phyloP scores from a whole-genome alignment of 2,329 filamentous ascomycete species.

The Botrytis squamosa region DNA sequence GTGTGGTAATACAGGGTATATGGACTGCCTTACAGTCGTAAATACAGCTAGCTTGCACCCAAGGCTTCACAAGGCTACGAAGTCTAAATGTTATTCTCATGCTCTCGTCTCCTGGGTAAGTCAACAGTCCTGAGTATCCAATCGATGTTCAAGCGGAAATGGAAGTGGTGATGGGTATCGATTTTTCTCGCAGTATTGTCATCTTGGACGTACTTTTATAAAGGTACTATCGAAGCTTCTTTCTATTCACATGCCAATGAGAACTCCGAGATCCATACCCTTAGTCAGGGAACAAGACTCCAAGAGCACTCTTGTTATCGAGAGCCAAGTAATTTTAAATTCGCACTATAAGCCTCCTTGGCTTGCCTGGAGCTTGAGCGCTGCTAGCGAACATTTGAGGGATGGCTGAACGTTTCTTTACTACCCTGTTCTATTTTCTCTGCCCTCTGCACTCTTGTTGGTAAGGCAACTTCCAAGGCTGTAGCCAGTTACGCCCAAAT shows the following conservation, averaged over 20 bases:
- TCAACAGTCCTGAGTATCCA: background rate
- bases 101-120: background rate
- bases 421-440: background rate
- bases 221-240: background rate
- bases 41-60: background rate
- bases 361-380: background rate
- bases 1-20: background rate
- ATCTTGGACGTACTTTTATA: background rate
- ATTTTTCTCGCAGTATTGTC: background rate
- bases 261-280: background rate
- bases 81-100: background rate
- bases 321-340: background rate
- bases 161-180: background rate
- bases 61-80: background rate
- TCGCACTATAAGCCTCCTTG: background rate
- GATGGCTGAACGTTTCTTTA: accelerated
- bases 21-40: no score
- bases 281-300: background rate
- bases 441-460: background rate
- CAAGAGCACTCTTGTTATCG: background rate
- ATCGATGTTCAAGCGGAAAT: background rate
- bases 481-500: background rate
- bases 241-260: background rate
- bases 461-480: background rate
- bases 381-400: background rate